Percentiles rank a stretch among this genome's conserved stretches.
phyloP scores from a whole-genome alignment of 2,329 filamentous ascomycete genomes.

The Fusarium sp. region DNA sequence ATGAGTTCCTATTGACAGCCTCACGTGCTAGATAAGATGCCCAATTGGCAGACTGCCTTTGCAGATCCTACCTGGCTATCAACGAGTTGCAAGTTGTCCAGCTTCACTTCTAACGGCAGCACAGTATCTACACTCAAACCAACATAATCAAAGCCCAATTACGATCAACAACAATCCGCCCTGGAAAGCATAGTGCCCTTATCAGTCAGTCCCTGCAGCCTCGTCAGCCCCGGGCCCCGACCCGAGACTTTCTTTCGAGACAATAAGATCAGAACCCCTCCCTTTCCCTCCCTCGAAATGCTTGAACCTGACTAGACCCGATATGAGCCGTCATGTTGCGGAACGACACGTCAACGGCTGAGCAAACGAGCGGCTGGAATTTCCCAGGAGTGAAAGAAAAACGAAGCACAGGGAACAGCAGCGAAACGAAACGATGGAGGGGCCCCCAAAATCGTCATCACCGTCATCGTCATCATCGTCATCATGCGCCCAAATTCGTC shows the following conservation, averaged over 20 bases:
- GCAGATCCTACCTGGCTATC: not conserved
- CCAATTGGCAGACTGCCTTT: not conserved
- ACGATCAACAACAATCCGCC: not conserved
- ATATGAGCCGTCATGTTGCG: conserved; percentile 17
- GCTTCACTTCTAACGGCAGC: not conserved
- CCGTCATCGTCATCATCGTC: conserved; percentile 36
- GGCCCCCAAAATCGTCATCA: conserved; percentile 9
- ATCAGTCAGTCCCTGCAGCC: conserved; percentile 3
- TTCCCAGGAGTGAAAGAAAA: conserved; percentile 2
- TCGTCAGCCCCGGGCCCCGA: not conserved
- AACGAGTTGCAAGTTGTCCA: not conserved
- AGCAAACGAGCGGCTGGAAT: conserved; percentile 11
- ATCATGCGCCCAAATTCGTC: conserved; percentile 25
- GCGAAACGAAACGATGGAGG: conserved; percentile 19
- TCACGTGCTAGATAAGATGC: not conserved
- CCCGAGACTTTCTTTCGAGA: conserved; percentile 2
- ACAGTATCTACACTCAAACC: not conserved
- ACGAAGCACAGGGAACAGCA: conserved; percentile 17
- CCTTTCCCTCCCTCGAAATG: not conserved
- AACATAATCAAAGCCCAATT: not conserved
- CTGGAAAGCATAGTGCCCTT: not conserved
- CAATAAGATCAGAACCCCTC: not conserved
- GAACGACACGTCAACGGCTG: conserved; percentile 31
- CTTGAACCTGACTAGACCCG: conserved; percentile 8
- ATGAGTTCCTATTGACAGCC: conserved; percentile 9